Evolutionary conservation across 176 grass and related monocot species (phyloP).

Genomic region (Eleusine indica): DNA sequence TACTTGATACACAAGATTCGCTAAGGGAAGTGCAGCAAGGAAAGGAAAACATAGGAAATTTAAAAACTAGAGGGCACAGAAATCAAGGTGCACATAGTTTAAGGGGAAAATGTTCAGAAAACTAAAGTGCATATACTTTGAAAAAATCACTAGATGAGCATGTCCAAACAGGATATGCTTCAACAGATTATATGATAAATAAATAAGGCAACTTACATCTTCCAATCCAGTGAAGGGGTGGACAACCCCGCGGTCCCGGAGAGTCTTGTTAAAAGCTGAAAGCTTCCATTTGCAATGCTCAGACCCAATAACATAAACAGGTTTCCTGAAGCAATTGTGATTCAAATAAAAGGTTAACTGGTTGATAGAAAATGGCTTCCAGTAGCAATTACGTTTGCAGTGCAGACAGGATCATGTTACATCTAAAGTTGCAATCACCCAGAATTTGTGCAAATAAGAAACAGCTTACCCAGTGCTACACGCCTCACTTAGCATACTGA

Average conservation of each 20-base stretch:
- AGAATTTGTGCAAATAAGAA: slow-evolving; percentile 18
- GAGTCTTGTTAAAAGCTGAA: slow-evolving; percentile 80
- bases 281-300: slow-evolving; percentile 95
- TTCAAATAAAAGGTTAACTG: slow-evolving; percentile 13
- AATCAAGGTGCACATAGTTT: not conserved
- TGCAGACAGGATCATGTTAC: slow-evolving; percentile 17
- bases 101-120: slow-evolving; percentile 2
- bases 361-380: not conserved
- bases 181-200: not conserved
- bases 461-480: slow-evolving; percentile 79
- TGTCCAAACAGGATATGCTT: slow-evolving; percentile 7
- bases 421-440: slow-evolving; percentile 6
- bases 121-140: not conserved
- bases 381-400: not conserved
- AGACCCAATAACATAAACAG: slow-evolving; percentile 88
- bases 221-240: slow-evolving; percentile 86
- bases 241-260: slow-evolving; percentile 73
- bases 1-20: not conserved
- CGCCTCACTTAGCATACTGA: slow-evolving; percentile 98
- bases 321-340: slow-evolving; percentile 63
- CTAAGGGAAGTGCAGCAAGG: not conserved
- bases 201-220: slow-evolving; percentile 65
- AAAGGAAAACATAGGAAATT: not conserved
- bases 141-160: not conserved
- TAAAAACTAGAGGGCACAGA: not conserved